Evolutionary conservation across 2,329 filamentous ascomycete species (phyloP).

Genomic region (Dothideomycetidae sp.): DNA sequence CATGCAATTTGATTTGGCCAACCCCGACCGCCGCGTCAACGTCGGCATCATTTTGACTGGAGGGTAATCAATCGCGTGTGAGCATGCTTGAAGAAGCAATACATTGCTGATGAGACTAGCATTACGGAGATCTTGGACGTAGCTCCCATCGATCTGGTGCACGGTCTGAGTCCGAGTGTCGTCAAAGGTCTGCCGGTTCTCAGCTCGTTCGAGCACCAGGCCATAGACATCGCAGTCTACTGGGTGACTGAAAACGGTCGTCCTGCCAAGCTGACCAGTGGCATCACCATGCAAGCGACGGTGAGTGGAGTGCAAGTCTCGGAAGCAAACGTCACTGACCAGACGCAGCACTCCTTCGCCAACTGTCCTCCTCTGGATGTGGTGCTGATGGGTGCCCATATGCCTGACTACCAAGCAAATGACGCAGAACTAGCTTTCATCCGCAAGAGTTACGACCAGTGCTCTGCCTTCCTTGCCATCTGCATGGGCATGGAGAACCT

Average conservation of each 20-base stretch:
- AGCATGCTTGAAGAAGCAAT: not conserved
- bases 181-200: conserved; percentile 10
- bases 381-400: conserved; percentile 28
- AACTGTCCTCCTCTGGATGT: conserved; percentile 30
- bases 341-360: conserved; percentile 26
- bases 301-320: conserved; percentile 7
- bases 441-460: conserved; percentile 23
- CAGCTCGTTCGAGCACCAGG: conserved; percentile 13
- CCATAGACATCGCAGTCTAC: conserved; percentile 20
- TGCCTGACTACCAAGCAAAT: conserved; percentile 18
- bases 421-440: conserved; percentile 25
- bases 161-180: conserved; percentile 15
- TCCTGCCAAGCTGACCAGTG: conserved; percentile 12
- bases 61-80: too few relatives aligned
- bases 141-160: conserved; percentile 19
- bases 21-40: too few relatives aligned
- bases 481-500: conserved; percentile 26
- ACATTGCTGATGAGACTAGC: conserved; percentile 9
- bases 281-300: conserved; percentile 14
- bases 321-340: not conserved
- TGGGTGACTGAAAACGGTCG: conserved; percentile 20
- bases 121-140: conserved; percentile 21
- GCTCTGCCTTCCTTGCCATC: conserved; percentile 27
- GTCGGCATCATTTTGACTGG: too few relatives aligned
- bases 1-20: too few relatives aligned